A percentile compares a stretch with the other conserved stretches of the same genome.
Conservation (phyloP, 176 grass and related monocot genomes). For the Oryza glumipatula region DNA sequence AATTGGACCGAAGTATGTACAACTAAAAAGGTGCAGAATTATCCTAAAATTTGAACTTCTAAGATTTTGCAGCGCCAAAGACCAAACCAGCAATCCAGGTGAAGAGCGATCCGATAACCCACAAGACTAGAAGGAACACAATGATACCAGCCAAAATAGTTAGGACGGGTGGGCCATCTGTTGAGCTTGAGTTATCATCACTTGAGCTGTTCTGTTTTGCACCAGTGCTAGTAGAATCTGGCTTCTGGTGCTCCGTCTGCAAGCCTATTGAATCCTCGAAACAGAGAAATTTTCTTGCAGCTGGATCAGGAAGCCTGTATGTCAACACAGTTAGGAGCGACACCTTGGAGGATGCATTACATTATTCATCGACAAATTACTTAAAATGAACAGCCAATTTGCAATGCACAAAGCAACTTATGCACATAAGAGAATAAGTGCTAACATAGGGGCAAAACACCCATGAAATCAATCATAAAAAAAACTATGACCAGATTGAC, state of each 20-base stretch:
- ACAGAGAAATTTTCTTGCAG: constrained; percentile 17
- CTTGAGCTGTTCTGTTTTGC: constrained; percentile 22
- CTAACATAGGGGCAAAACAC: background rate
- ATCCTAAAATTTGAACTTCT: constrained; percentile 10
- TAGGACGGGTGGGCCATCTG: constrained; percentile 55
- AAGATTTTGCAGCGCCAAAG: constrained; percentile 58
- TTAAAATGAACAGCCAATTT: background rate
- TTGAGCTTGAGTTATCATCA: constrained; percentile 32
- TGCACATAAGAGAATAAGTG: background rate
- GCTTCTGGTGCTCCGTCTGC: background rate
- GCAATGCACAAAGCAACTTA: background rate
- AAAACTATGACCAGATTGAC: background rate
- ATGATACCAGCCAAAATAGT: constrained; percentile 66
- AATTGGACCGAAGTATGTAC: background rate
- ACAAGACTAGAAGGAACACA: constrained; percentile 71
- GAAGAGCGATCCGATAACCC: constrained; percentile 58
- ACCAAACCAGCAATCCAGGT: constrained; percentile 70
- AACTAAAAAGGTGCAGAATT: constrained; percentile 16
- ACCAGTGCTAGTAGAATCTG: constrained; percentile 27
- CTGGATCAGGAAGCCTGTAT: constrained; percentile 16
- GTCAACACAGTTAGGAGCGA: constrained; percentile 7
- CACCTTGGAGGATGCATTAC: background rate
- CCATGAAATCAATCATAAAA: background rate
- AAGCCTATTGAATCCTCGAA: constrained; percentile 35
- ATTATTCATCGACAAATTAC: background rate